phyloP scores from a whole-genome alignment of 2,329 filamentous ascomycete genomes.

The Thelonectria discophora region DNA sequence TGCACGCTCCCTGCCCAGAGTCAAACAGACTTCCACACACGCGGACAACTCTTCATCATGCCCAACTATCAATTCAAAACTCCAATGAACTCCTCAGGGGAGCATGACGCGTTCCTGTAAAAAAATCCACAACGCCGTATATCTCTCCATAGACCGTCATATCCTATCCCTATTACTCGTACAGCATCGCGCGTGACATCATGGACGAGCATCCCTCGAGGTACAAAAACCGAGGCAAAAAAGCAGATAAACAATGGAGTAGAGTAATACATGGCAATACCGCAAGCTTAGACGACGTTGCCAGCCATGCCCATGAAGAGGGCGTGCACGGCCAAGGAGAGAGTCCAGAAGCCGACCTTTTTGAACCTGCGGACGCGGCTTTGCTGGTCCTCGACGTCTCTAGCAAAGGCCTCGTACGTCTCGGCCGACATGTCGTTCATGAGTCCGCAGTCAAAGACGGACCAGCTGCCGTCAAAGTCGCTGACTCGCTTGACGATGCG shows the following conservation, averaged over 20 bases:
- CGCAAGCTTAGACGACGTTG: conserved; percentile 64
- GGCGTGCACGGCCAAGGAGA: conserved; percentile 91
- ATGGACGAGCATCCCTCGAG: conserved; percentile 17
- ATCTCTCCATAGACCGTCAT: conserved; percentile 18
- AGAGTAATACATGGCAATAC: conserved; percentile 16
- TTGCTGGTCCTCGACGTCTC: conserved; percentile 89
- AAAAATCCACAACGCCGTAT: conserved; percentile 30
- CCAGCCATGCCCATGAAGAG: conserved; percentile 95
- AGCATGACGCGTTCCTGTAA: conserved; percentile 8
- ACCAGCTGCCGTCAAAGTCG: conserved; percentile 97
- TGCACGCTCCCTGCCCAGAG: conserved; percentile 15
- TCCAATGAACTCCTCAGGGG: conserved; percentile 12
- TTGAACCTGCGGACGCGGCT: conserved; percentile 86
- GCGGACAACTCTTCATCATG: conserved; percentile 6
- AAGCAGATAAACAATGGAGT: conserved; percentile 25
- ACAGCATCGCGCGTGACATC: conserved; percentile 27
- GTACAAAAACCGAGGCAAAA: conserved; percentile 5
- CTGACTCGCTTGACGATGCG: conserved; percentile 87
- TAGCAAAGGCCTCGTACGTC: conserved; percentile 93
- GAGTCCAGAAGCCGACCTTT: conserved; percentile 96
- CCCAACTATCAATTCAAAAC: conserved; percentile 10
- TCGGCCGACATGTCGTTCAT: conserved; percentile 94
- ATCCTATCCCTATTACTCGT: conserved; percentile 18
- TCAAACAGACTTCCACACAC: not conserved
- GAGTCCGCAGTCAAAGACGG: conserved; percentile 89